These are phyloP conservation scores for Spergularia marina DNA, from an alignment of 148 eudicot genomes.

Conservation along the genomic window DNA sequence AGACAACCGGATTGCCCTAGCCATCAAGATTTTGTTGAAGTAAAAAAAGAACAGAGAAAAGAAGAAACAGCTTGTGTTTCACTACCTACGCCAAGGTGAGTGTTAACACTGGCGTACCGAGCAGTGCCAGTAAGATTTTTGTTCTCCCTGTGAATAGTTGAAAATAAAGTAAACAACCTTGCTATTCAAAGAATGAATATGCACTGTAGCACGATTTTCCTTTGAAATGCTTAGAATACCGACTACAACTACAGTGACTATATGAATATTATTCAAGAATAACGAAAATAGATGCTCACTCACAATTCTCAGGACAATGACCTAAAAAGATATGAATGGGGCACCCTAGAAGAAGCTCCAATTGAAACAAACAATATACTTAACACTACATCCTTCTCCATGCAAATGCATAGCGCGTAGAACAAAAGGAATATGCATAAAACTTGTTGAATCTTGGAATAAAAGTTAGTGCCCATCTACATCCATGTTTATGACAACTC, in stretches of 20 bases:
- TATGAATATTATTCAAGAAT: neutral
- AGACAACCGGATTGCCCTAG: constrained; percentile 4
- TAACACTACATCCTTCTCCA: neutral
- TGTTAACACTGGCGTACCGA: constrained; percentile 57
- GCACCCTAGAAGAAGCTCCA: neutral
- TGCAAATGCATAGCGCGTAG: neutral
- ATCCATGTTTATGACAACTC: no score
- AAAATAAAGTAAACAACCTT: constrained; percentile 2
- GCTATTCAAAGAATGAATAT: neutral
- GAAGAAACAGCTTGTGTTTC: constrained; percentile 15
- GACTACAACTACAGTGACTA: no score
- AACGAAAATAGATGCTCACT: neutral
- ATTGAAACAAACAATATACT: neutral
- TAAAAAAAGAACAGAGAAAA: neutral
- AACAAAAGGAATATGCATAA: neutral
- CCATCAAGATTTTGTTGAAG: neutral
- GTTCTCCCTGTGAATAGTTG: constrained; percentile 35
- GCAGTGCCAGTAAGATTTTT: constrained; percentile 61
- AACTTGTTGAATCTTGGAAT: no score
- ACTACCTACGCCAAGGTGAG: constrained; percentile 61
- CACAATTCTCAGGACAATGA: neutral
- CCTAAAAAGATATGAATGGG: neutral
- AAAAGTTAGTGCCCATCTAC: no score
- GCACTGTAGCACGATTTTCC: neutral
- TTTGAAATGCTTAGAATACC: neutral